Evolutionary conservation across 768 basidiomycete species (phyloP), one percentile per base, ranked within the genome.

Genomic region (Tricholoma terreum): DNA sequence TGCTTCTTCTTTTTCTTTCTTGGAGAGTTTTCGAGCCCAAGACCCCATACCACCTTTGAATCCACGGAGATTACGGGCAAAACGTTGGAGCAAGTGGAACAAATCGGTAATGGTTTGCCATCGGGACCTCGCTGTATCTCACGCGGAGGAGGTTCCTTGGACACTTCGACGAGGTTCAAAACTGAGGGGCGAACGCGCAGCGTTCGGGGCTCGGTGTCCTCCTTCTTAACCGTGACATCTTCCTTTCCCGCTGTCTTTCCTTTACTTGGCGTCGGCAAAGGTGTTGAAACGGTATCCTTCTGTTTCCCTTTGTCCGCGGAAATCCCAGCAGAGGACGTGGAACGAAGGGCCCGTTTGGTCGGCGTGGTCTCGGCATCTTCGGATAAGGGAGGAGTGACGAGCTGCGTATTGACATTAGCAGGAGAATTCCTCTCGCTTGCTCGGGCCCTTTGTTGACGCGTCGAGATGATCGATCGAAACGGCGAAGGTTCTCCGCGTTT

Each of bases 41-140:
- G 73, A 19, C 89, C 90, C 87, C 88, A 90, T 34, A 90, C 86
- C 21, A 90, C 81, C 68, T 85, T 77, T 40, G 81, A 82, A 70
- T 90, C 87, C 24, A 90, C 85, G 50, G 85, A 81, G 62, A 91
- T 91, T 57, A 92, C 80, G 2, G 89, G 89, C 62, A 92, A 69
- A 52, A 90, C 75, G 66, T 84, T 89, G 52, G 72, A 74, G 70
- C 89, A 91, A 22, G 86, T 91, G 65, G 77, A 72, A 60, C 89
- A 92, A n/a, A 73, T 82, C 49, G 90, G 89, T 30, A 90, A 71
- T 15, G 78, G 80, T 66, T 83, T 84, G 24, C 88, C 88, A 65
- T 89, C 86, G 50, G 80, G 73, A 30, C 85, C 88, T 59, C 79
- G 70, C 4, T 80, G 84, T 15, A 77, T 70, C 38, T 79, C 75